Evolutionary conservation across 345 rosid genomes (phyloP), one percentile per base, ranked within the genome.

Genomic region (Turritis glabra): DNA sequence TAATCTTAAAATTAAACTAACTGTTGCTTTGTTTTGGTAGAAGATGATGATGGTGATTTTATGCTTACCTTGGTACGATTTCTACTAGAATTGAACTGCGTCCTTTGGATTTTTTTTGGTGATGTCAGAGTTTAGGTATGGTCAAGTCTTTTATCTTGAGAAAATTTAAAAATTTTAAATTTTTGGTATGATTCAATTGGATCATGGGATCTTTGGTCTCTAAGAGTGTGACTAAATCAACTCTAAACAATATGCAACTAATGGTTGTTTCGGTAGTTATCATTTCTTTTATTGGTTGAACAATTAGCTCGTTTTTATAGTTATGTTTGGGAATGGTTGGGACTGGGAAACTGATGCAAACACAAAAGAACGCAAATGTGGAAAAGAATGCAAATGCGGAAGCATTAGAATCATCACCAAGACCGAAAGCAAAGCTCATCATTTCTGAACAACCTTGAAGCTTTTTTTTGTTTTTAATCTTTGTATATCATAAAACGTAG

Each of bases 31-130:
- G 8, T 72, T 62, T 72, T 51, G 62, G 25, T 72, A 62, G 76
- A 62, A 50, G 8, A 26, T 8, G 14, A 50, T 8, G 6, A 67
- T 38, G 7, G 6, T 44, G 10, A 50, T 43, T 6, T 67, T 38
- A n/a, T 14, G 15, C 50, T 13, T 41, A 89, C 90, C 89, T 87
- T 87, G 0, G 86, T 84, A 77, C 84, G 80, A 43, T 85, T 87
- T 79, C 84, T 71, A 15, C 71, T 79, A 21, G 81, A 80, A 37
- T 51, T 62, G 10, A 63, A 41, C n/a, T 57, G 78, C 73, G 77
- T 82, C 66, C 48, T 67, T 60, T 67, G 83, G 25, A 50, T 46
- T 67, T 82, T 80, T 75, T 80, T 83, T 21, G 21, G 44, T 23
- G 74, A 62, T 15, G 54, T 55, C 40, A 68, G 72, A 5, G 5